Percentiles rank a stretch among this genome's conserved stretches.
These are phyloP conservation scores for Heritiera littoralis DNA, from an alignment of 345 rosid genomes.

Conservation along the genomic window DNA sequence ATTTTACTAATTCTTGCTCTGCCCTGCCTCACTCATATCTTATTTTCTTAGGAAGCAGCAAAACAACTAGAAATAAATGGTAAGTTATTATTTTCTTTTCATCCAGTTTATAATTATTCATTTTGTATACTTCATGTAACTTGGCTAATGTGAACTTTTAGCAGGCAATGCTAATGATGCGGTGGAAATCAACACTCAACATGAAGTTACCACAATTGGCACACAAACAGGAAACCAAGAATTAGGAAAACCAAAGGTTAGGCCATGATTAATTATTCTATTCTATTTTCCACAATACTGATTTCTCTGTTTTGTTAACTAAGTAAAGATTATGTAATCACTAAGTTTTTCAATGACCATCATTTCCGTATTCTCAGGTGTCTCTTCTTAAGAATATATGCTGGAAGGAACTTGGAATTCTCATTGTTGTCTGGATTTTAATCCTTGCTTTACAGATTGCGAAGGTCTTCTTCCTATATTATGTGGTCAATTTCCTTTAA, in stretches of 20 bases:
- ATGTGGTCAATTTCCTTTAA: neutral
- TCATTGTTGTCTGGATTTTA: slow-evolving; percentile 42
- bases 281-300: neutral
- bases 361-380: slow-evolving; percentile 30
- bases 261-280: neutral
- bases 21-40: neutral
- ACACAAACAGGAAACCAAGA: slow-evolving; percentile 14
- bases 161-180: slow-evolving; percentile 30
- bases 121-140: neutral
- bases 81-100: slow-evolving; percentile 11
- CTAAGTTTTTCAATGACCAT: too few relatives aligned
- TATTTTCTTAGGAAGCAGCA: slow-evolving; percentile 38
- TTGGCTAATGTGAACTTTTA: neutral
- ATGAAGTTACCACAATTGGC: slow-evolving; percentile 22
- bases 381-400: slow-evolving; percentile 43
- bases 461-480: slow-evolving; percentile 33
- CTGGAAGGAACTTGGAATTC: slow-evolving; percentile 52
- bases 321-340: too few relatives aligned
- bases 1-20: neutral
- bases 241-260: slow-evolving; percentile 25
- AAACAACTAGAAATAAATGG: slow-evolving; percentile 27
- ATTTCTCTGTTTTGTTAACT: too few relatives aligned
- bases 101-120: neutral
- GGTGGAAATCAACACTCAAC: slow-evolving; percentile 31
- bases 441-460: slow-evolving; percentile 44